These are phyloP conservation scores for Cladophialophora immunda DNA, from an alignment of 2,329 filamentous ascomycete species.

Conservation along the genomic window DNA sequence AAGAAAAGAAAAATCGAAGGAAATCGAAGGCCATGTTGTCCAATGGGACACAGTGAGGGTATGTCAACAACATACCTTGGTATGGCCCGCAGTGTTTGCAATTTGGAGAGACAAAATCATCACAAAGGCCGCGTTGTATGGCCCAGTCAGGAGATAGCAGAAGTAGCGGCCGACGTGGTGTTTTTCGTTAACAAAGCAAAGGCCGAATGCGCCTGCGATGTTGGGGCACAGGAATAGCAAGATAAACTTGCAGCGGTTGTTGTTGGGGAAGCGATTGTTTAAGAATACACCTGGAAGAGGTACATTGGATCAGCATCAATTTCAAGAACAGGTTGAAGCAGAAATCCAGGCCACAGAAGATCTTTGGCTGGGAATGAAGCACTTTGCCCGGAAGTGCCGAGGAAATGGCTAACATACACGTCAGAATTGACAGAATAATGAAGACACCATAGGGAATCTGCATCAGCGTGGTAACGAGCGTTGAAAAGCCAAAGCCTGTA, in stretches of 20 bases:
- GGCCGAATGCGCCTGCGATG: slow-evolving; percentile 66
- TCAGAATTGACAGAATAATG: slow-evolving; percentile 60
- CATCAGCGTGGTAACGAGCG: slow-evolving; percentile 47
- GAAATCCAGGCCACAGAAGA: background rate
- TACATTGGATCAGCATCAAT: background rate
- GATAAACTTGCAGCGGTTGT: slow-evolving; percentile 62
- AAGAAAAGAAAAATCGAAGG: background rate
- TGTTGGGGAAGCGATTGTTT: slow-evolving; percentile 57
- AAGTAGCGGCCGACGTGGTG: slow-evolving; percentile 64
- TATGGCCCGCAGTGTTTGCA: slow-evolving; percentile 62
- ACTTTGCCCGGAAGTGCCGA: no score
- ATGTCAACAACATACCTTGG: slow-evolving; percentile 50
- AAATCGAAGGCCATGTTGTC: background rate
- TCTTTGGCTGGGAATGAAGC: no score
- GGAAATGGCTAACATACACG: slow-evolving; percentile 42
- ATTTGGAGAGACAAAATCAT: slow-evolving; percentile 58
- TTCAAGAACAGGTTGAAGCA: background rate
- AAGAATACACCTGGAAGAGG: slow-evolving; percentile 48
- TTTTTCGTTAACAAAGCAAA: slow-evolving; percentile 61
- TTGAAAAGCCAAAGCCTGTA: slow-evolving; percentile 50
- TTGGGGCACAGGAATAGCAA: slow-evolving; percentile 67
- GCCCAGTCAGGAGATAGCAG: slow-evolving; percentile 66
- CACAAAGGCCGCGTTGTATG: slow-evolving; percentile 64
- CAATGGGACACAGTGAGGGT: background rate
- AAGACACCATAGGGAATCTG: slow-evolving; percentile 54